Base-by-base conservation (phyloP, 179 eudicot genomes). In the Camellia oleifera region DNA sequence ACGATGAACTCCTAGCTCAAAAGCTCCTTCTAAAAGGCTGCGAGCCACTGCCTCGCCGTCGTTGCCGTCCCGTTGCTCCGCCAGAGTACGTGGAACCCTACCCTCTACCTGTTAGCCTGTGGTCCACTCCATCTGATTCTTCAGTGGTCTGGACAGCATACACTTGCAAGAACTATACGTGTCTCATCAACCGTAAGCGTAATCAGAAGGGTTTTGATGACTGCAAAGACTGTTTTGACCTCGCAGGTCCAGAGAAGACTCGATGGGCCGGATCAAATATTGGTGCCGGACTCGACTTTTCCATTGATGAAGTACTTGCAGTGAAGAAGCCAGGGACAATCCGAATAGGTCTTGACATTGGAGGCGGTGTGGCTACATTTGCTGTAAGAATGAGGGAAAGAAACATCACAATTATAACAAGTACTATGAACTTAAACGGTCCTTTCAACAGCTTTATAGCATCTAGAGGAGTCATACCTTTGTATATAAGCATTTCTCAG, bases 181-280 rank as follows among this genome's bases (percentile, higher is more conserved):
- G 91, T 42, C 85, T 87, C 8, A 69, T 89, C 17, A 81, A 82
- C 68, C 83, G 87, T 12, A 74, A 69, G 61, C 52, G 8, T 17
- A 78, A 40, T 42, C 85, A 85, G 50, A 83, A 77, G 71, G 87
- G 79, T 15, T 87, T 83, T 42, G 84, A 85, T 12, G 87, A 87
- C n/a, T 89, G 90, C 77, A 87, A 87, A 74, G 90, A 89, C 79
- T 87, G 90, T 71, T 87, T 89, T 77, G 83, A 87, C 23, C 85
- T 89, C 4, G 14, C 44, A 1, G 88, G 88, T 69, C 44, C 69
- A 26, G 89, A 86, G 66, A 87, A 76, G 46, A 74, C 7, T 14
- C 77, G 87, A 0, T 85, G 88, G 87, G 45, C 73, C 2, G 45
- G n/a, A 12, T 17, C 75, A 4, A 57, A 68, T 7, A 45, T 3